Base-by-base conservation (phyloP, 106 monocot species). In the Dendrobium chrysotoxum region DNA sequence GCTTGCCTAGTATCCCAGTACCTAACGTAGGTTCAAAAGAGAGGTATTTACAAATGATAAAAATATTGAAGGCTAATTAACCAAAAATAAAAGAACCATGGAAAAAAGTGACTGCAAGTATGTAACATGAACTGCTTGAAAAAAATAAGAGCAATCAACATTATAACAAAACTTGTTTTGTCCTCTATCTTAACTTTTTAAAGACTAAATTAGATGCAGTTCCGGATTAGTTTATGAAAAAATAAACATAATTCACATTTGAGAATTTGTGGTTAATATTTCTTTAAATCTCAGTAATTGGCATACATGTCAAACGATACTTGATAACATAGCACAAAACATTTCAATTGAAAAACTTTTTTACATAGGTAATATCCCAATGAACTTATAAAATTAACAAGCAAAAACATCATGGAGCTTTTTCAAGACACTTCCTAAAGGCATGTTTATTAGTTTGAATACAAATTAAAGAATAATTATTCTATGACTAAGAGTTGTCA, bases 1-100 rank as follows among this genome's bases (percentile, higher is more conserved):
- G 90, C 80, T 87, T 92, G 92, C 78, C 94, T 92, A 23, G 88
- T 89, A 81, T 98, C 97, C 97, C 97, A 98, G 57, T 92, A 98
- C 84, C 94, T 98, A 35, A 79, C 12, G 79, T 28, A 80, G 35
- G 5, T 70, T 70, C 35, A 70, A 35, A 31, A 70, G 35, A 70
- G 35, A 11, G 15, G 11, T 10, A 35, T 35, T 70, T 31, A 35
- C 15, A 13, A 70, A 70, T 26, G 31, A 12, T 70, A 35, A 35
- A 35, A 70, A 10, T 31, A 31, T 15, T 35, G n/a, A 65, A 31
- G 31, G 35, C 10, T 1, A 35, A 35, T 12, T 31, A 70, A 70
- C 31, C 70, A 70, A 70, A 70, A 65, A 2, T 65, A 25, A 9
- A 25, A 26, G 23, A n/a, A 61, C 18, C 28, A 26, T 28, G 20